Percentiles rank a stretch among this genome's conserved stretches.
Conservation (phyloP, 129 eudicot genomes). For the Arctium lappa region DNA sequence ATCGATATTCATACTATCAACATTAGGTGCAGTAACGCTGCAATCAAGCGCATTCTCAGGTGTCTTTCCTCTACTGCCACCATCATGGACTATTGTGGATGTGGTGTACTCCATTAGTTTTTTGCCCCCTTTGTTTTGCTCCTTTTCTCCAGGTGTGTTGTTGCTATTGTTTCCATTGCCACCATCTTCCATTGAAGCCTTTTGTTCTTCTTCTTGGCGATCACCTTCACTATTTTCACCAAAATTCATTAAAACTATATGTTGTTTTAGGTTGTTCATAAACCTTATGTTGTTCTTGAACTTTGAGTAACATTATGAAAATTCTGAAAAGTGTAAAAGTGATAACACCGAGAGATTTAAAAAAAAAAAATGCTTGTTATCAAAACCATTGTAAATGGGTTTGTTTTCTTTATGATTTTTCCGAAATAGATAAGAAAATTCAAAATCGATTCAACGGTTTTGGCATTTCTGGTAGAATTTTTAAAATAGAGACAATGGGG, state of each 20-base stretch:
- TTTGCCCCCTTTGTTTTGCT: too few relatives aligned
- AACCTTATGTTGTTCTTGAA: neutral
- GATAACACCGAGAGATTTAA: neutral
- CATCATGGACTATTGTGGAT: too few relatives aligned
- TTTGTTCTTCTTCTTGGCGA: neutral
- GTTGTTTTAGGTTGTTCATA: neutral
- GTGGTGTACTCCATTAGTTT: too few relatives aligned
- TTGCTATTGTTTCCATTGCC: neutral
- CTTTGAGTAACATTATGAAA: neutral
- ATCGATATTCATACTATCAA: neutral
- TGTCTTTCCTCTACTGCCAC: neutral
- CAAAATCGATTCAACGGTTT: too few relatives aligned
- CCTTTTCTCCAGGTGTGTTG: too few relatives aligned
- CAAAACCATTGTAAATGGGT: neutral
- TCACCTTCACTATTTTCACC: neutral
- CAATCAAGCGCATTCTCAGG: neutral
- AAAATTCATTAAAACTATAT: neutral
- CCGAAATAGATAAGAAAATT: neutral
- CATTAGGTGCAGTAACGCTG: neutral
- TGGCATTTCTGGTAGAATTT: too few relatives aligned
- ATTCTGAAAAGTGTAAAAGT: neutral
- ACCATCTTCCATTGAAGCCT: neutral
- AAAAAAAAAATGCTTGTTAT: too few relatives aligned
- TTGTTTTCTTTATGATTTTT: neutral
- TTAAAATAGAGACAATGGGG: too few relatives aligned